Evolutionary conservation across 768 basidiomycete species (phyloP).

Genomic region (Tubosaeta brunneosetosa): DNA sequence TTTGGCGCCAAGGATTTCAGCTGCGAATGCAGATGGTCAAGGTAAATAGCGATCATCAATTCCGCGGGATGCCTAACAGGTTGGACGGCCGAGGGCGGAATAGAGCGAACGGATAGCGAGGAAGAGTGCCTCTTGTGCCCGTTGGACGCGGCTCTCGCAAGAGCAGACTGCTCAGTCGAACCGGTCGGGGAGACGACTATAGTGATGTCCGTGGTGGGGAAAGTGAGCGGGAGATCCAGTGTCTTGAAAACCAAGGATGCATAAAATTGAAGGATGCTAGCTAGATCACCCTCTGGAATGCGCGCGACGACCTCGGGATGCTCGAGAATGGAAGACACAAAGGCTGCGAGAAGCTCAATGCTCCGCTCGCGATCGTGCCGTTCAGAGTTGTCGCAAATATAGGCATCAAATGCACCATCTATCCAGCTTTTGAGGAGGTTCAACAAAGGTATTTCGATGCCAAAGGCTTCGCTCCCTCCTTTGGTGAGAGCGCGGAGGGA

Average conservation of each 20-base stretch:
- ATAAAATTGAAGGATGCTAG: slow-evolving; percentile 57
- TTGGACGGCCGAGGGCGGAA: slow-evolving; percentile 31
- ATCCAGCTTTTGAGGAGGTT: slow-evolving; percentile 62
- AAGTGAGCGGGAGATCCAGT: slow-evolving; percentile 33
- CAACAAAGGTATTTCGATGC: slow-evolving; percentile 58
- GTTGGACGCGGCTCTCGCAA: slow-evolving; percentile 19
- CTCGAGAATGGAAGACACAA: slow-evolving; percentile 49
- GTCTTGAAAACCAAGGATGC: slow-evolving; percentile 53
- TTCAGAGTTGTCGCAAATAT: slow-evolving; percentile 36
- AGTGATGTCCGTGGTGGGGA: slow-evolving; percentile 10
- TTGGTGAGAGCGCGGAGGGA: slow-evolving; percentile 62
- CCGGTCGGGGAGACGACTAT: slow-evolving; percentile 28
- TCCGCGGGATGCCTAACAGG: slow-evolving; percentile 52
- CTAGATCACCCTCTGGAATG: slow-evolving; percentile 54
- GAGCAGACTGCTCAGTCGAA: slow-evolving; percentile 27
- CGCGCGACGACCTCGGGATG: slow-evolving; percentile 53
- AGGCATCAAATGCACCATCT: slow-evolving; percentile 55
- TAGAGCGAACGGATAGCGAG: slow-evolving; percentile 49
- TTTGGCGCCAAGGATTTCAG: slow-evolving; percentile 54
- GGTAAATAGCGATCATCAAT: slow-evolving; percentile 57
- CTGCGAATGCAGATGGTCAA: slow-evolving; percentile 58
- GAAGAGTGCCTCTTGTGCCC: slow-evolving; percentile 60
- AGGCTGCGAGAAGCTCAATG: slow-evolving; percentile 54
- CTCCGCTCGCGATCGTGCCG: slow-evolving; percentile 59
- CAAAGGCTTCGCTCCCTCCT: slow-evolving; percentile 55